Percentiles rank a stretch among this genome's conserved stretches.
Conservation (phyloP, 805 yeast species). For the Saccharomycopsis malanga region DNA sequence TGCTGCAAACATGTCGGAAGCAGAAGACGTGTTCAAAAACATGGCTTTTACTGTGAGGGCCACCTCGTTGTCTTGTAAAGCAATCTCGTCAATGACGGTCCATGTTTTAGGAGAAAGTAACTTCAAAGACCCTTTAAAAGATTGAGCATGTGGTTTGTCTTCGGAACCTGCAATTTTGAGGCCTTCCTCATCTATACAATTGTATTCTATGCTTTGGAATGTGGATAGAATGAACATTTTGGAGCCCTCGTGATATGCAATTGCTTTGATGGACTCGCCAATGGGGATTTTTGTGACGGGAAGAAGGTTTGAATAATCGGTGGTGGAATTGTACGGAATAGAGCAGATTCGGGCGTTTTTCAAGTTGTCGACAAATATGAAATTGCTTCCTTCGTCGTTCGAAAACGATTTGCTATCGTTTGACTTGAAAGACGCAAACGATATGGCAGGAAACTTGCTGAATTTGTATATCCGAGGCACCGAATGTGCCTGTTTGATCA, state of each 20-base stretch:
- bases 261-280: constrained; percentile 56
- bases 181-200: constrained; percentile 70
- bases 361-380: constrained; percentile 64
- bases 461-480: constrained; percentile 60
- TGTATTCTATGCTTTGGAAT: constrained; percentile 48
- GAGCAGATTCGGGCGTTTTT: constrained; percentile 56
- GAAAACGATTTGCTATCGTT: constrained; percentile 20
- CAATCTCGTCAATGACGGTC: constrained; percentile 66
- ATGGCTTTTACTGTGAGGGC: constrained; percentile 51
- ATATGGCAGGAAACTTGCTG: constrained; percentile 56
- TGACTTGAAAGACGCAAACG: constrained; percentile 49
- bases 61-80: constrained; percentile 61
- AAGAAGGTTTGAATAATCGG: constrained; percentile 49
- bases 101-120: constrained; percentile 70
- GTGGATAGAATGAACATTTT: constrained; percentile 59
- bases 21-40: constrained; percentile 39
- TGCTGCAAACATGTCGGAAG: not conserved
- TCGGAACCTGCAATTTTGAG: constrained; percentile 50
- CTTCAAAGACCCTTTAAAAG: constrained; percentile 54
- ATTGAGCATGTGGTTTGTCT: constrained; percentile 46
- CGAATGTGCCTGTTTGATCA: constrained; percentile 59
- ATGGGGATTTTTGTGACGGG: constrained; percentile 49
- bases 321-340: constrained; percentile 25
- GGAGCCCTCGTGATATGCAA: constrained; percentile 64
- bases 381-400: constrained; percentile 30